Evolutionary conservation across 176 grass and related monocot genomes (phyloP).

Genomic region (Puya raimondii): DNA sequence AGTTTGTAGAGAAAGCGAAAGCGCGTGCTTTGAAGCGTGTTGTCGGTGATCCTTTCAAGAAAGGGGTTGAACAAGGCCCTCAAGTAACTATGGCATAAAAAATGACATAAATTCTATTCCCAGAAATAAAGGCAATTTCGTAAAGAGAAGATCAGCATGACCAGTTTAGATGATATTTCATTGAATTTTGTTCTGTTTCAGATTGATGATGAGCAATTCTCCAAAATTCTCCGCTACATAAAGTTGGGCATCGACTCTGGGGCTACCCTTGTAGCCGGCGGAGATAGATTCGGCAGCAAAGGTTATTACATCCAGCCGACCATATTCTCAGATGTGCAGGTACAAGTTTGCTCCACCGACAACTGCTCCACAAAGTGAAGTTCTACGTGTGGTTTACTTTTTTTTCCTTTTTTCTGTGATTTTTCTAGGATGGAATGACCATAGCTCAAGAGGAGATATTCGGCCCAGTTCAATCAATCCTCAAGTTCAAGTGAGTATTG

Average conservation of each 20-base stretch:
- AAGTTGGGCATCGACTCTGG: conserved; percentile 48
- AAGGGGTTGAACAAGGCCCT: conserved; percentile 84
- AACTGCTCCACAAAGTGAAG: not conserved
- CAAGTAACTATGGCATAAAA: conserved; percentile 24
- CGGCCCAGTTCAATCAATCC: conserved; percentile 87
- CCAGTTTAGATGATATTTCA: not conserved
- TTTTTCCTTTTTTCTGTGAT: not conserved
- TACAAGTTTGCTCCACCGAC: not conserved
- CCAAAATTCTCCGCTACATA: conserved; percentile 69
- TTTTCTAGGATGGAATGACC: conserved; percentile 61
- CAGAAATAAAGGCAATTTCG: not conserved
- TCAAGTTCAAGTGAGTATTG: conserved; percentile 70
- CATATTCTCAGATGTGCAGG: conserved; percentile 70
- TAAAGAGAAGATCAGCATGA: not conserved
- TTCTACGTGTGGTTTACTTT: not conserved
- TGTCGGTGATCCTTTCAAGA: conserved; percentile 84
- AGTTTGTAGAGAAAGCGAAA: conserved; percentile 93
- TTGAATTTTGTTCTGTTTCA: conserved; percentile 17
- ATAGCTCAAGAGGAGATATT: conserved; percentile 91
- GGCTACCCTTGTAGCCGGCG: conserved; percentile 64
- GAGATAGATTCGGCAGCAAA: conserved; percentile 41
- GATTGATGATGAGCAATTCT: conserved; percentile 85
- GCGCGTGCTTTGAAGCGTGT: conserved; percentile 54
- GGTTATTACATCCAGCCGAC: conserved; percentile 91
- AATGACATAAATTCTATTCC: too few relatives aligned